Evolutionary conservation across 148 eudicot genomes (phyloP).

Genomic region (Nyssa sinensis): DNA sequence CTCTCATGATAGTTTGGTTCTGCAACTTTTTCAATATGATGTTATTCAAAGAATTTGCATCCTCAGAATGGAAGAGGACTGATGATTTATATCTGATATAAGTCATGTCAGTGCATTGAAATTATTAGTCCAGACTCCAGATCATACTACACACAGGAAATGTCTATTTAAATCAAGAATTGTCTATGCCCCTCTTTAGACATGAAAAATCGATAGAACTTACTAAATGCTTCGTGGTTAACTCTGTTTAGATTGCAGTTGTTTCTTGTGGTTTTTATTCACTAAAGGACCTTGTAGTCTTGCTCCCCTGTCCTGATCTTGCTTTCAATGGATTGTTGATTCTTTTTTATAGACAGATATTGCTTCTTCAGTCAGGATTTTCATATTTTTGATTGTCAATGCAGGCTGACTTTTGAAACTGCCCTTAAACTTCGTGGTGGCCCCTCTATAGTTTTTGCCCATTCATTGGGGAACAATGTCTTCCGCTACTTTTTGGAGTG

Average conservation of each 20-base stretch:
- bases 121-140: no score
- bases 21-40: not conserved
- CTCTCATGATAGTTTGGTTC: not conserved
- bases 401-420: slow-evolving; percentile 95
- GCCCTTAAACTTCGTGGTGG: slow-evolving; percentile 94
- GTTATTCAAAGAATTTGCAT: slow-evolving; percentile 1
- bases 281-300: not conserved
- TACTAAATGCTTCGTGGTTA: not conserved
- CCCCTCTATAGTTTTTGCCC: slow-evolving; percentile 92
- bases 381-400: slow-evolving; percentile 10
- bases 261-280: not conserved
- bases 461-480: slow-evolving; percentile 91
- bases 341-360: slow-evolving; percentile 9
- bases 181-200: not conserved
- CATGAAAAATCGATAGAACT: not conserved
- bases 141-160: no score
- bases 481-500: slow-evolving; percentile 97
- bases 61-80: slow-evolving; percentile 2
- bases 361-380: not conserved
- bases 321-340: not conserved
- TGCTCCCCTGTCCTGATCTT: not conserved
- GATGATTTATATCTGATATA: not conserved
- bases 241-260: not conserved
- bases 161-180: not conserved
- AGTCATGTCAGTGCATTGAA: slow-evolving; percentile 4